Conservation (phyloP, 768 basidiomycete genomes). For the Naganishia friedmannii region DNA sequence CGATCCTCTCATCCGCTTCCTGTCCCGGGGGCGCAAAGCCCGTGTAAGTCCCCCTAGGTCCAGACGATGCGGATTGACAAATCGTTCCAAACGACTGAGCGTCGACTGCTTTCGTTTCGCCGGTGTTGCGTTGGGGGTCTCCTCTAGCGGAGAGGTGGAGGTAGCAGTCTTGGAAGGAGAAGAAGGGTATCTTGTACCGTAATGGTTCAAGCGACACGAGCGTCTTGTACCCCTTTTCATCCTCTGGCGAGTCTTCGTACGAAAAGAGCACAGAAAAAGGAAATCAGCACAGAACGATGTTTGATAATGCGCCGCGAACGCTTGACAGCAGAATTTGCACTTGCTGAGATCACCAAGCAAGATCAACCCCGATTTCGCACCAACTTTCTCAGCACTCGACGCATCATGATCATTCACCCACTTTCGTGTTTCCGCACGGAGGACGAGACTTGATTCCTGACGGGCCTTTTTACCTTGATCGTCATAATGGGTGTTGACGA, state of each 20-base stretch:
- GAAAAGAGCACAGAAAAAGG: not conserved
- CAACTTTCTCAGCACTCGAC: not conserved
- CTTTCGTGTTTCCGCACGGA: constrained; percentile 37
- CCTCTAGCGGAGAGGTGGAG: constrained; percentile 27
- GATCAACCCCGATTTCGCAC: constrained; percentile 33
- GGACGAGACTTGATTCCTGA: constrained; percentile 44
- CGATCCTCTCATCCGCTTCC: constrained; percentile 28
- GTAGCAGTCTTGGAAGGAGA: constrained; percentile 38
- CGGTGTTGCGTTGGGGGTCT: not conserved
- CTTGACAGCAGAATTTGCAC: constrained; percentile 2
- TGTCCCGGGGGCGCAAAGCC: constrained; percentile 11
- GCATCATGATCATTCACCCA: constrained; percentile 30
- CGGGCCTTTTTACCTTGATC: constrained; percentile 45
- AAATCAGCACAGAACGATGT: not conserved
- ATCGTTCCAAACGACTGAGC: not conserved
- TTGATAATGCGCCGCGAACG: no score
- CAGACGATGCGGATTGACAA: constrained; percentile 3
- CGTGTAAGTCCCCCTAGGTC: constrained; percentile 27
- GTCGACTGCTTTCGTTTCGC: not conserved
- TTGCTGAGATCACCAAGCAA: constrained; percentile 50
- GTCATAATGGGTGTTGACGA: constrained; percentile 52
- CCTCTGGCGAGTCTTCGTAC: constrained; percentile 44
- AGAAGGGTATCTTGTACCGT: constrained; percentile 32
- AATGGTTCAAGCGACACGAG: constrained; percentile 39
- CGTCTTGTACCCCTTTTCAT: constrained; percentile 49